These are phyloP conservation scores for Candolleomyces efflorescens DNA, from an alignment of 768 basidiomycete species.

Conservation along the genomic window DNA sequence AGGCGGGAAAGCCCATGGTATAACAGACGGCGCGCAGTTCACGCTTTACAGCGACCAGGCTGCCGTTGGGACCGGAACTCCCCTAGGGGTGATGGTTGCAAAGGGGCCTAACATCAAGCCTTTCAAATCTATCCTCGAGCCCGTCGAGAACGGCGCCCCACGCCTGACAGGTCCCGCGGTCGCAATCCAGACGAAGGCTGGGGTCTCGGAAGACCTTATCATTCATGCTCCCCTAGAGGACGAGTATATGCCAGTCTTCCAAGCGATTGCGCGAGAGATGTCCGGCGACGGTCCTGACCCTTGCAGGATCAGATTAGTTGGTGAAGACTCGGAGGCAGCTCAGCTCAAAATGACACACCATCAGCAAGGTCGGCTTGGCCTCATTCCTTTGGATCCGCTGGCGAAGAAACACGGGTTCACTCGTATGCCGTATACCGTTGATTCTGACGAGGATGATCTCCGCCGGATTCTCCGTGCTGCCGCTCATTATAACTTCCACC, in stretches of 20 bases:
- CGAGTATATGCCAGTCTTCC: conserved; percentile 1
- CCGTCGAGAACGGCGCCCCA: background rate
- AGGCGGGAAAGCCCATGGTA: conserved; percentile 18
- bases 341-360: conserved; percentile 14
- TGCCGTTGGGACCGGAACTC: conserved; percentile 4
- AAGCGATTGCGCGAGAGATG: background rate
- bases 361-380: conserved; percentile 13
- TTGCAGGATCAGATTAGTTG: conserved; percentile 13
- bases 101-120: conserved; percentile 15
- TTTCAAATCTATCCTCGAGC: conserved; percentile 13
- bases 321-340: background rate
- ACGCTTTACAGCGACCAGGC: conserved; percentile 20
- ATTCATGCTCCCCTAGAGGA: background rate
- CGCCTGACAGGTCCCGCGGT: conserved; percentile 9
- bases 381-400: conserved; percentile 18
- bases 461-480: conserved; percentile 15
- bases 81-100: conserved; percentile 21
- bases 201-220: background rate
- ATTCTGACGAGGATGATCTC: conserved; percentile 10
- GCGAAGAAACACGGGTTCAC: conserved; percentile 16
- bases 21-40: conserved; percentile 23
- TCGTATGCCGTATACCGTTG: conserved; percentile 12
- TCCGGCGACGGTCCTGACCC: background rate
- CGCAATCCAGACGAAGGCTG: conserved; percentile 4
- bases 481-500: conserved; percentile 25